phyloP scores from a whole-genome alignment of 1,284 basidiomycete genomes.

The Cutaneotrichosporon cyanovorans region DNA sequence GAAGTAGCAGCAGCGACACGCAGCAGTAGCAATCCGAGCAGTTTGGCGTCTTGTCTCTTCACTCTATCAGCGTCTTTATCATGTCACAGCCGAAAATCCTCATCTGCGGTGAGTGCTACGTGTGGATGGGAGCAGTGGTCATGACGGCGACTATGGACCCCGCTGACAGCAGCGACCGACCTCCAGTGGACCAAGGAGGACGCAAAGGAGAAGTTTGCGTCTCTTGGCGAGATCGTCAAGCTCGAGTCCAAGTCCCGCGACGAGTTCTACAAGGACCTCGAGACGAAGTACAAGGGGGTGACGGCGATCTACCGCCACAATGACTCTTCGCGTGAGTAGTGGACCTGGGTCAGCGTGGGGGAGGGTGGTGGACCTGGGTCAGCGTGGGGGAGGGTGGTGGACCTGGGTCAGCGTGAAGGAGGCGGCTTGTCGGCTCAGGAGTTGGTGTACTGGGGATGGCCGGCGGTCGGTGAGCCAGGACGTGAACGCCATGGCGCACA shows the following conservation, averaged over 20 bases:
- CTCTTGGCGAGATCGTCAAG: slow-evolving; percentile 61
- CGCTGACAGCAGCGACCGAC: slow-evolving; percentile 39
- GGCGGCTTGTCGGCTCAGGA: too few relatives aligned
- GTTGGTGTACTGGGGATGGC: too few relatives aligned
- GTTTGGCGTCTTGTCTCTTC: neutral
- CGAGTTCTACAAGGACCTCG: slow-evolving; percentile 61
- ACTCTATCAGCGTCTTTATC: neutral
- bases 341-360: slow-evolving; percentile 21
- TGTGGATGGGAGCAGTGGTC: too few relatives aligned
- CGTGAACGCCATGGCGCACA: too few relatives aligned
- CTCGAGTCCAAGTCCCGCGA: slow-evolving; percentile 61
- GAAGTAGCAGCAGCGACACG: too few relatives aligned
- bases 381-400: neutral
- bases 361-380: slow-evolving; percentile 42
- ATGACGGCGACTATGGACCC: too few relatives aligned
- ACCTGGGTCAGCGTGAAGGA: neutral
- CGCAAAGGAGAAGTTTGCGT: slow-evolving; percentile 56
- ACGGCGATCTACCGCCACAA: slow-evolving; percentile 69
- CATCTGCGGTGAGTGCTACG: slow-evolving; percentile 43
- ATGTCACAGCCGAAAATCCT: slow-evolving; percentile 44
- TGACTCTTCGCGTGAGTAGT: slow-evolving; percentile 30
- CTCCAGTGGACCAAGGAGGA: slow-evolving; percentile 76
- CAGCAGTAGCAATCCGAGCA: too few relatives aligned
- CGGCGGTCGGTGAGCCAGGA: too few relatives aligned
- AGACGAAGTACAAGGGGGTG: slow-evolving; percentile 64